These are phyloP conservation scores for Sporothrix variecibatus DNA, from an alignment of 2,329 filamentous ascomycete genomes.

Conservation along the genomic window DNA sequence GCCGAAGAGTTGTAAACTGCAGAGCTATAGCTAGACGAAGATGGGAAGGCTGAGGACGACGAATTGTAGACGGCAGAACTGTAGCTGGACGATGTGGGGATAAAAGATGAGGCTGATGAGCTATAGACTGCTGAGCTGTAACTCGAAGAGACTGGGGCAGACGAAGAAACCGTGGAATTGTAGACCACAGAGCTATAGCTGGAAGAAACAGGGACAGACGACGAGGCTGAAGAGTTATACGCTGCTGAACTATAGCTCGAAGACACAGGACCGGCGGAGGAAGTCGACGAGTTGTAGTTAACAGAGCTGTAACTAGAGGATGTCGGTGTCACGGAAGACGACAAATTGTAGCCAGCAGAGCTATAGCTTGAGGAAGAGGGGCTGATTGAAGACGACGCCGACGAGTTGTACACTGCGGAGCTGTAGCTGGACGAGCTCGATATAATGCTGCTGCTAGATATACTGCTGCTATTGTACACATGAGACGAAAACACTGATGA, in stretches of 20 bases:
- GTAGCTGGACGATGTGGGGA: background rate
- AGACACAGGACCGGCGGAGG: background rate
- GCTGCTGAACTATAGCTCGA: background rate
- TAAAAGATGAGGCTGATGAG: background rate
- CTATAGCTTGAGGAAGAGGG: background rate
- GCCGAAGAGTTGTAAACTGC: background rate
- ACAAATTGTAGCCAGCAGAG: background rate
- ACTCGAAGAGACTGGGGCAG: background rate
- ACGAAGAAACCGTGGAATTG: background rate
- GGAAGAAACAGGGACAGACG: background rate
- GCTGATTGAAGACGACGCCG: background rate
- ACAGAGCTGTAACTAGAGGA: background rate
- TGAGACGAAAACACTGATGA: background rate
- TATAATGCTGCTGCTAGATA: background rate
- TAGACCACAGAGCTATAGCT: background rate
- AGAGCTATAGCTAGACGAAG: background rate
- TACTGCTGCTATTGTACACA: background rate
- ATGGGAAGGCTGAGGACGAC: background rate
- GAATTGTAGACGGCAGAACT: background rate
- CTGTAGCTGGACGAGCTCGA: background rate
- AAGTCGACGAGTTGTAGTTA: background rate
- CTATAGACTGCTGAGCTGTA: background rate
- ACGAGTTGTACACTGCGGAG: background rate
- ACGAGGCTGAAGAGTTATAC: background rate
- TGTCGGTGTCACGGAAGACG: background rate